Evolutionary conservation across 2,329 filamentous ascomycete species (phyloP).

Genomic region (Aureobasidium leucospermi): DNA sequence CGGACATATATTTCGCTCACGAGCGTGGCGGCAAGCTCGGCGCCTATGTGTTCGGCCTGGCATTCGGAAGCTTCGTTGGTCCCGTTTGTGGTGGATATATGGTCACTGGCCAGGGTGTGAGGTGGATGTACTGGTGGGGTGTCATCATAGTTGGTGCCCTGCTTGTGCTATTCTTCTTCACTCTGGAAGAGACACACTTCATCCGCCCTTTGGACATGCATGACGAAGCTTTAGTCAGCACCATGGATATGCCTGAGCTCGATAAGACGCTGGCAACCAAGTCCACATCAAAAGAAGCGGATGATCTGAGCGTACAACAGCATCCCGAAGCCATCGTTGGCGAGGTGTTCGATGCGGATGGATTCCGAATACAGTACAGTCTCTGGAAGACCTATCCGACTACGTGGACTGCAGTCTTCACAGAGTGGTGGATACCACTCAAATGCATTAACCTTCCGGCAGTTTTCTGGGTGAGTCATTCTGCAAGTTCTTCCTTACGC

Average conservation of each 20-base stretch:
- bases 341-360: slow-evolving; percentile 11
- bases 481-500: background rate
- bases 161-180: slow-evolving; percentile 26
- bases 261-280: background rate
- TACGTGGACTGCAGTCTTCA: slow-evolving; percentile 5
- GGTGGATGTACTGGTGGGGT: slow-evolving; percentile 31
- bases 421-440: slow-evolving; percentile 15
- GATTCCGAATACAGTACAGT: slow-evolving; percentile 11
- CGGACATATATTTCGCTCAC: slow-evolving; percentile 15
- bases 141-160: slow-evolving; percentile 27
- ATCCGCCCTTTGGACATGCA: slow-evolving; percentile 5
- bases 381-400: slow-evolving; percentile 12
- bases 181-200: slow-evolving; percentile 30
- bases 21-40: slow-evolving; percentile 13
- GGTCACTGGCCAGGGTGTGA: slow-evolving; percentile 28
- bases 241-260: background rate
- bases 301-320: background rate
- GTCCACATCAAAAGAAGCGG: background rate
- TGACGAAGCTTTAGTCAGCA: background rate
- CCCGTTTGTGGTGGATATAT: slow-evolving; percentile 36
- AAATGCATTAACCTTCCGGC: slow-evolving; percentile 8
- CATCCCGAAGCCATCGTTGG: slow-evolving; percentile 7
- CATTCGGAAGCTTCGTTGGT: slow-evolving; percentile 31
- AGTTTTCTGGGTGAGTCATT: slow-evolving; percentile 14
- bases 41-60: slow-evolving; percentile 20